Percentiles rank a stretch among this genome's conserved stretches.
Evolutionary conservation across 345 rosid genomes (phyloP).

Genomic region (Sisymbrium altissimum): DNA sequence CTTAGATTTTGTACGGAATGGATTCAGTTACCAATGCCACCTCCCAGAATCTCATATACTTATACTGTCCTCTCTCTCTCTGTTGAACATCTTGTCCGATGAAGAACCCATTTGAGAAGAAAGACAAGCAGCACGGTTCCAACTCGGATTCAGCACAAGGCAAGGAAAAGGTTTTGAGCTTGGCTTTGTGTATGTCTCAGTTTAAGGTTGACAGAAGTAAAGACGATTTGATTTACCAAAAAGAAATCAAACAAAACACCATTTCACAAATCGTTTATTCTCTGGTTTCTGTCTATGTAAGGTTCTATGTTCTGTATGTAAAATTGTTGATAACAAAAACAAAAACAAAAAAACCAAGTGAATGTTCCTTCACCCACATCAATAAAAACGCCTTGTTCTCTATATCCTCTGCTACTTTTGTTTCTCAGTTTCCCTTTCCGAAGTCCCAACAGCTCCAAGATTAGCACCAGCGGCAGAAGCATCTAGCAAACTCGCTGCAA

Average conservation of each 20-base stretch:
- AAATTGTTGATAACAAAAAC: slow-evolving; percentile 3
- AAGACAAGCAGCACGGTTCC: neutral
- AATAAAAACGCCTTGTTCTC: slow-evolving; percentile 14
- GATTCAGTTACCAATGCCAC: slow-evolving; percentile 60
- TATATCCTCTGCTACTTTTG: slow-evolving; percentile 30
- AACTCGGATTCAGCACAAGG: neutral
- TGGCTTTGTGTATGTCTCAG: neutral
- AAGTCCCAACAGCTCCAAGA: slow-evolving; percentile 34
- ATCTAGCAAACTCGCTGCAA: slow-evolving; percentile 88
- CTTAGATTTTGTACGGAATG: neutral
- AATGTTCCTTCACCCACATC: slow-evolving; percentile 22
- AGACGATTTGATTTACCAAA: neutral
- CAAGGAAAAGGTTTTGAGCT: slow-evolving; percentile 29
- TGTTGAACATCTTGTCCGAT: slow-evolving; percentile 49
- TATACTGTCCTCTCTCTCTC: slow-evolving; percentile 69
- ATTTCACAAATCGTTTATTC: slow-evolving; percentile 7
- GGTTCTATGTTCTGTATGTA: slow-evolving; percentile 22
- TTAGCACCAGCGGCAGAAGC: slow-evolving; percentile 41
- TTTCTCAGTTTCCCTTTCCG: slow-evolving; percentile 31
- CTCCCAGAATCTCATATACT: slow-evolving; percentile 80
- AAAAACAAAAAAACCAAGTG: neutral
- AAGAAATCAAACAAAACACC: neutral
- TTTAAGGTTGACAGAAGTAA: neutral
- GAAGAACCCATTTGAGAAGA: slow-evolving; percentile 50
- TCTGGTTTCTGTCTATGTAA: slow-evolving; percentile 5